Evolutionary conservation across 129 eudicot species (phyloP).

Genomic region (Ambrosia trifida): DNA sequence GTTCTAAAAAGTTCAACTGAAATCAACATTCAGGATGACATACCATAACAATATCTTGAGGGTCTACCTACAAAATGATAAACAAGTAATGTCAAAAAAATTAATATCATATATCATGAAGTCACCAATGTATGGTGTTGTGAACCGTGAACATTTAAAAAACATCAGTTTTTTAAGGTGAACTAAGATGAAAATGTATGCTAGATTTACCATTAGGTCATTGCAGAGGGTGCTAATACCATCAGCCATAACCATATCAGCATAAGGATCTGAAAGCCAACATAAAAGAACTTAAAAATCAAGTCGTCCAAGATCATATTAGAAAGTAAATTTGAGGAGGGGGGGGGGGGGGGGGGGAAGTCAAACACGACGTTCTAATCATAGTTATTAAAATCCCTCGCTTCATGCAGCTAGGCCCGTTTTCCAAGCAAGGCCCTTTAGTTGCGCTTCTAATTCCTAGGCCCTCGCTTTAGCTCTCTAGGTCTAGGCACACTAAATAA

Average conservation of each 20-base stretch:
- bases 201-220: conserved; percentile 62
- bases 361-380: neutral
- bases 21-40: conserved; percentile 13
- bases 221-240: conserved; percentile 77
- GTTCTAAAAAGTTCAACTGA: neutral
- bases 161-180: neutral
- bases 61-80: conserved; percentile 69
- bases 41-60: conserved; percentile 94
- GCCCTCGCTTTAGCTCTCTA: too few relatives aligned
- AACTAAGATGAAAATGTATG: conserved; percentile 8
- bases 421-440: neutral
- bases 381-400: too few relatives aligned
- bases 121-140: neutral
- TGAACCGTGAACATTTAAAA: neutral
- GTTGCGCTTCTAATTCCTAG: too few relatives aligned
- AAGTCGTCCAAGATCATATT: neutral
- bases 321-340: neutral
- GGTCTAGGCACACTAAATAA: too few relatives aligned
- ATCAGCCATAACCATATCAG: conserved; percentile 86
- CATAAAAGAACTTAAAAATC: neutral
- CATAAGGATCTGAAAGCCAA: conserved; percentile 61
- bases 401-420: too few relatives aligned
- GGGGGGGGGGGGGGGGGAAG: neutral
- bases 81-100: neutral
- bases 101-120: conserved; percentile 8